Evolutionary conservation across 257 asterid genomes (phyloP).

Genomic region (Pogostemon cablin): DNA sequence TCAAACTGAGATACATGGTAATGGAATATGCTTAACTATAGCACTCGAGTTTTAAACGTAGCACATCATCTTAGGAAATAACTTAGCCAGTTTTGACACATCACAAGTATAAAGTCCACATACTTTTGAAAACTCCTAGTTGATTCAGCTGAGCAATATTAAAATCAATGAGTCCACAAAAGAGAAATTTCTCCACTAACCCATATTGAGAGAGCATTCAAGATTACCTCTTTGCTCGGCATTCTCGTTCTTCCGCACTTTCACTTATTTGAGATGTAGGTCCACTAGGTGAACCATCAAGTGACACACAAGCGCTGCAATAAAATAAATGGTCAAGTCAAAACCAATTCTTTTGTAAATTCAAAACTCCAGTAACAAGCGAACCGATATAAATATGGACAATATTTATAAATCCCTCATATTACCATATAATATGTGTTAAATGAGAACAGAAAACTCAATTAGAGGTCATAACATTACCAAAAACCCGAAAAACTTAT

Average conservation of each 20-base stretch:
- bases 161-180: background rate
- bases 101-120: slow-evolving; percentile 12
- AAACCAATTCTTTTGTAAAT: slow-evolving; percentile 16
- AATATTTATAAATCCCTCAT: background rate
- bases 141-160: background rate
- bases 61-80: slow-evolving; percentile 19
- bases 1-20: background rate
- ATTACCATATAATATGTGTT: background rate
- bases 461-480: slow-evolving; percentile 6
- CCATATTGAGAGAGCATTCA: background rate
- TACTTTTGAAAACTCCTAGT: background rate
- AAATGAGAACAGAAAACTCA: background rate
- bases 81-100: background rate
- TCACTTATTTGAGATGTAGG: slow-evolving; percentile 58
- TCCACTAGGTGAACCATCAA: slow-evolving; percentile 51
- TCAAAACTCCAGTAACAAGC: slow-evolving; percentile 16
- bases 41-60: background rate
- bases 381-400: background rate
- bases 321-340: slow-evolving; percentile 27
- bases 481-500: background rate
- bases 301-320: slow-evolving; percentile 49
- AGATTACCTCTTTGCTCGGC: slow-evolving; percentile 72
- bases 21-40: background rate
- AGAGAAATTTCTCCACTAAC: background rate
- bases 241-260: slow-evolving; percentile 54